These are phyloP conservation scores for Quercus glauca DNA, from an alignment of 306 rosid genomes.

Conservation along the genomic window DNA sequence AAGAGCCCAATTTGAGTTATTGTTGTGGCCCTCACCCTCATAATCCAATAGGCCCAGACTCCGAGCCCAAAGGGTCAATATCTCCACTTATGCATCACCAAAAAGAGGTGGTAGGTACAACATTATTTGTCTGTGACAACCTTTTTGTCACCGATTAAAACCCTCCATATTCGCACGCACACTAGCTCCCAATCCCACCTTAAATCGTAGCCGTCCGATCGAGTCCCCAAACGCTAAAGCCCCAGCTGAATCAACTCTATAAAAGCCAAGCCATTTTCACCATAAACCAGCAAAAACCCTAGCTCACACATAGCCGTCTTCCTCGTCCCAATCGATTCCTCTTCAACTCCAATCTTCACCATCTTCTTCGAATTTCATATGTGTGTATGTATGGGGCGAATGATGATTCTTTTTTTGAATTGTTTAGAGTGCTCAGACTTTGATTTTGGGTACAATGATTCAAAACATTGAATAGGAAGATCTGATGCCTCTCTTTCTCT, in stretches of 20 bases:
- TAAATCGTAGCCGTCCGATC: slow-evolving; percentile 29
- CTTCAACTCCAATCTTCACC: background rate
- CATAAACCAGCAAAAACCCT: background rate
- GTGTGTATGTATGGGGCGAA: background rate
- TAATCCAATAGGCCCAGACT: background rate
- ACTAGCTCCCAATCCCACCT: background rate
- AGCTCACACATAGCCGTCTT: background rate
- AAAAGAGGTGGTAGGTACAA: background rate
- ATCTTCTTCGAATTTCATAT: no score
- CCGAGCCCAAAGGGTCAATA: background rate
- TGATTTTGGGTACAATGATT: slow-evolving; percentile 35
- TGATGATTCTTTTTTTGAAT: slow-evolving; percentile 35
- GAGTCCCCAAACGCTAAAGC: background rate
- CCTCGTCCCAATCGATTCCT: background rate
- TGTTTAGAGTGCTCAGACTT: slow-evolving; percentile 27
- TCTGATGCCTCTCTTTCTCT: slow-evolving; percentile 39
- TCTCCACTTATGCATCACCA: background rate
- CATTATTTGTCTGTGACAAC: background rate
- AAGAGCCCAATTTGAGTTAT: no score
- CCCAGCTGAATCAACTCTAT: background rate
- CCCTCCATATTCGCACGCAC: no score
- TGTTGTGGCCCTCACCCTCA: no score
- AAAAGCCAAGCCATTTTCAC: background rate
- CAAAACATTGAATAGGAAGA: slow-evolving; percentile 45
- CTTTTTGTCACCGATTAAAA: background rate